phyloP scores from a whole-genome alignment of 345 rosid genomes.

The Brassica cretica region DNA sequence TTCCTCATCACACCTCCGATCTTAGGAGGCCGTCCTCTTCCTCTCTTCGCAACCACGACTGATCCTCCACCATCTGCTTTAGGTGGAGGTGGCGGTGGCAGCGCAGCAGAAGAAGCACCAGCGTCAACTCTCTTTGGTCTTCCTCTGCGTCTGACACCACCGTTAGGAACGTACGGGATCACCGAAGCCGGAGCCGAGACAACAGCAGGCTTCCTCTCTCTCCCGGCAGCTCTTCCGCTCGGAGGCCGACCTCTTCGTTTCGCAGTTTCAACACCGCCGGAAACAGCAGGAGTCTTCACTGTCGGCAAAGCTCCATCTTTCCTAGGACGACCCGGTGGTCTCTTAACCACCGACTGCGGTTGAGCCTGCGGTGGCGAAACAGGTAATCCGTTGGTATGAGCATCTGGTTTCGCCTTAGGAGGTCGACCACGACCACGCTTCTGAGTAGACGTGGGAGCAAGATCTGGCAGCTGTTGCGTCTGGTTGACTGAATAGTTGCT shows the following conservation, averaged over 20 bases:
- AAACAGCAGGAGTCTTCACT: conserved; percentile 16
- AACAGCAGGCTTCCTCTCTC: conserved; percentile 34
- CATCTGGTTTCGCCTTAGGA: conserved; percentile 44
- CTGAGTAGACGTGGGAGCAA: conserved; percentile 11
- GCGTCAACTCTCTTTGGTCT: conserved; percentile 53
- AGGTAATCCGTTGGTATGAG: conserved; percentile 31
- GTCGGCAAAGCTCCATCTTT: conserved; percentile 40
- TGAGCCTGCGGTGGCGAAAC: conserved; percentile 16
- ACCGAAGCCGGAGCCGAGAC: conserved; percentile 34
- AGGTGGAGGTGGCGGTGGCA: neutral
- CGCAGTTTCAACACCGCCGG: conserved; percentile 11
- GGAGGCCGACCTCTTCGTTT: conserved; percentile 41
- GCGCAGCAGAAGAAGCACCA: conserved; percentile 17
- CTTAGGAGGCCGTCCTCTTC: conserved; percentile 65
- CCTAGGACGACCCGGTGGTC: conserved; percentile 56
- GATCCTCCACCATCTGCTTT: conserved; percentile 21
- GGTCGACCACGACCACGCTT: conserved; percentile 80
- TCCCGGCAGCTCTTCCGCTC: conserved; percentile 38
- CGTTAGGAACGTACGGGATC: conserved; percentile 34
- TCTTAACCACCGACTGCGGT: conserved; percentile 14
- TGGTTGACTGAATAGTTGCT: conserved; percentile 21
- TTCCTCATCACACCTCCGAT: conserved; percentile 36
- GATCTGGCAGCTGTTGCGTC: conserved; percentile 25
- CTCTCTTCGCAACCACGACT: conserved; percentile 40
- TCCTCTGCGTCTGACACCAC: conserved; percentile 54